phyloP scores from a whole-genome alignment of 140 eudicot species.

The Oenanthe javanica region DNA sequence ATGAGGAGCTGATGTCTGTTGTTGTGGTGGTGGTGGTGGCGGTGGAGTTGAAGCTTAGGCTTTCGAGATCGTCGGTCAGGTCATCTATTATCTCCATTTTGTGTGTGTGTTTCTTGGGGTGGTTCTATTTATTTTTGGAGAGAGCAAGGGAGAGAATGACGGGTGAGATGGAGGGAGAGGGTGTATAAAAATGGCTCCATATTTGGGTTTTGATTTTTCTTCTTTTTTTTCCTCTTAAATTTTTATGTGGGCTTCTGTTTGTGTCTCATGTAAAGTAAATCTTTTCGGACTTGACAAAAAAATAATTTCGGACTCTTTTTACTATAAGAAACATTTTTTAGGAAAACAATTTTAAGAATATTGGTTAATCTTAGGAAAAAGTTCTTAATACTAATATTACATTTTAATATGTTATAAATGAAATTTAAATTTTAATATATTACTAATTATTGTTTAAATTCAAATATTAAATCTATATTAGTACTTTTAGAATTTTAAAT shows the following conservation, averaged over 20 bases:
- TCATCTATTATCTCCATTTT: conserved; percentile 36
- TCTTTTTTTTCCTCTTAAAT: neutral
- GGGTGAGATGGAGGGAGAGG: neutral
- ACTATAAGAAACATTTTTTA: too few relatives aligned
- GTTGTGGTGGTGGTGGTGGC: conserved; percentile 43
- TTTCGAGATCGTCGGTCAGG: conserved; percentile 60
- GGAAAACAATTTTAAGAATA: too few relatives aligned
- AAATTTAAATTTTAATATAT: neutral
- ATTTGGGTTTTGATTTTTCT: neutral
- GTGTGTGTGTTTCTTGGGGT: neutral
- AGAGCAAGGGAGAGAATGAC: neutral
- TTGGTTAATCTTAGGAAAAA: too few relatives aligned
- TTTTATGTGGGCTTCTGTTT: neutral
- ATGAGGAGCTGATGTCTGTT: conserved; percentile 47
- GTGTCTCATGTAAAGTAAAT: neutral
- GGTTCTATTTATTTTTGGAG: too few relatives aligned
- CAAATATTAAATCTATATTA: neutral
- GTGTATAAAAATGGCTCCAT: neutral
- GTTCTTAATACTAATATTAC: too few relatives aligned
- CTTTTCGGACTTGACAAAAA: too few relatives aligned
- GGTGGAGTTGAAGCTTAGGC: conserved; percentile 86
- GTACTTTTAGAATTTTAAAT: too few relatives aligned
- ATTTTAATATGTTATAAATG: too few relatives aligned
- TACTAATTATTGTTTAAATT: neutral
- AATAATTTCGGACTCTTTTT: too few relatives aligned